phyloP scores from a whole-genome alignment of 139 green algal genomes.

The Mychonastes homosphaera region DNA sequence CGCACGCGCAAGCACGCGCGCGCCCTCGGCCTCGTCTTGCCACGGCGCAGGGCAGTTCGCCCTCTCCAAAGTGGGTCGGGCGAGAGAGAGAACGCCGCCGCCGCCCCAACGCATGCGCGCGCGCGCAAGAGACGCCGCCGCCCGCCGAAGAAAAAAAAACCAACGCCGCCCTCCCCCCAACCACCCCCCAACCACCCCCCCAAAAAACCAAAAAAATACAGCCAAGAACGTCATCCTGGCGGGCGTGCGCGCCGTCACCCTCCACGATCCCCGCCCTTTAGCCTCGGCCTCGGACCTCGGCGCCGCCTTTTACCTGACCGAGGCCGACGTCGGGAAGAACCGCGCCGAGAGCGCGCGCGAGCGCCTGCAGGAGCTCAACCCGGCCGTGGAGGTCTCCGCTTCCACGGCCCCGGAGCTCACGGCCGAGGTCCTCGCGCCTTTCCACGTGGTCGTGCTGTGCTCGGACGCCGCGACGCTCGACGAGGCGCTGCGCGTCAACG shows the following conservation, averaged over 20 bases:
- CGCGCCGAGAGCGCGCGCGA: constrained; percentile 78
- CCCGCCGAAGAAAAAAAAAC: too few relatives aligned
- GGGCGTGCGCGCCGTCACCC: constrained; percentile 79
- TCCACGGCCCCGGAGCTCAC: constrained; percentile 40
- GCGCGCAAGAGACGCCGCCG: too few relatives aligned
- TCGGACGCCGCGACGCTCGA: constrained; percentile 46
- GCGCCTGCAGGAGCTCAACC: constrained; percentile 93
- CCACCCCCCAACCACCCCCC: too few relatives aligned
- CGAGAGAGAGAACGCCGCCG: too few relatives aligned
- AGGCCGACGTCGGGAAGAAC: constrained; percentile 80
- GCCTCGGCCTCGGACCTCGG: constrained; percentile 61
- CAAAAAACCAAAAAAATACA: too few relatives aligned
- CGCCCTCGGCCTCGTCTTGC: too few relatives aligned
- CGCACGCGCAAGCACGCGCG: too few relatives aligned
- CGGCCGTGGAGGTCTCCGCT: constrained; percentile 59
- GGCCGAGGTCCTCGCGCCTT: constrained; percentile 56
- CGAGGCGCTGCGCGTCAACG: constrained; percentile 61
- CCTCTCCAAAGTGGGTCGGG: too few relatives aligned
- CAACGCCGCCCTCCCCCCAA: too few relatives aligned
- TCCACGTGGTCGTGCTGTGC: constrained; percentile 65
- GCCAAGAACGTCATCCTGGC: constrained; percentile 98
- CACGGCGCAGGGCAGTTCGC: not conserved
- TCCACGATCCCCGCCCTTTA: constrained; percentile 60
- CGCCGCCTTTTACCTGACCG: constrained; percentile 90
- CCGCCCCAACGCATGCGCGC: too few relatives aligned